phyloP scores from a whole-genome alignment of 768 basidiomycete species.

The Amyloporia xantha region DNA sequence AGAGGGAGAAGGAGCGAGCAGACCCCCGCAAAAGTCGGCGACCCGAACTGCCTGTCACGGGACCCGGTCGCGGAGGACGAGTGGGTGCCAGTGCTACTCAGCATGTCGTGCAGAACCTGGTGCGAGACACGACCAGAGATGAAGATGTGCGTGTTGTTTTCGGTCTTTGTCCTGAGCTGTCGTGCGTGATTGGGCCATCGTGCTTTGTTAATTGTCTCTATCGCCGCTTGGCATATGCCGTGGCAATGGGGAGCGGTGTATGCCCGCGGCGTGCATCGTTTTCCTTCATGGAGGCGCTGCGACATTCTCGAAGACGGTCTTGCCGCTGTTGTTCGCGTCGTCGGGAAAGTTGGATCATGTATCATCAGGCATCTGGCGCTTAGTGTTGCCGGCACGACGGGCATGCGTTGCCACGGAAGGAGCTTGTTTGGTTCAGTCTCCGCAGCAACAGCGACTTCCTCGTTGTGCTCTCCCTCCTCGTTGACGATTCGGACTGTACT shows the following conservation, averaged over 20 bases:
- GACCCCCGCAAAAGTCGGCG: constrained; percentile 89
- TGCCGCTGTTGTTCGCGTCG: not conserved
- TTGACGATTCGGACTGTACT: constrained; percentile 5
- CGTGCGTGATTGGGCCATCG: constrained; percentile 11
- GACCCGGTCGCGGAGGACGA: constrained; percentile 89
- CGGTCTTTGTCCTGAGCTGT: not conserved
- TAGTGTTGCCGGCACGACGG: constrained; percentile 17
- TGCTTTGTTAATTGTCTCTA: constrained; percentile 1
- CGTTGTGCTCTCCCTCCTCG: constrained; percentile 8
- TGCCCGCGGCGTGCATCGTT: no score
- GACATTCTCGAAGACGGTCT: not conserved
- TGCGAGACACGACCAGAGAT: constrained; percentile 84
- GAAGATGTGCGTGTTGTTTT: constrained; percentile 75
- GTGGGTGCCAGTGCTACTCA: constrained; percentile 97
- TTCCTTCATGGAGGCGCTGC: not conserved
- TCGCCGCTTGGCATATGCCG: not conserved
- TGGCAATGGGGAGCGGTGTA: not conserved
- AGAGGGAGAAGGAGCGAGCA: constrained; percentile 80
- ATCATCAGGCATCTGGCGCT: constrained; percentile 2
- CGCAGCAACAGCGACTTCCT: constrained; percentile 5
- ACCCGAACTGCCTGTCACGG: constrained; percentile 88
- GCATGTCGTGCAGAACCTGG: constrained; percentile 91
- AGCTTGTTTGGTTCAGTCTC: constrained; percentile 12
- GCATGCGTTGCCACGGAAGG: constrained; percentile 17
- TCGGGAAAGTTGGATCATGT: not conserved